Base-by-base conservation (phyloP, 331 rosid genomes). In the Rhamnella rubrinervis region DNA sequence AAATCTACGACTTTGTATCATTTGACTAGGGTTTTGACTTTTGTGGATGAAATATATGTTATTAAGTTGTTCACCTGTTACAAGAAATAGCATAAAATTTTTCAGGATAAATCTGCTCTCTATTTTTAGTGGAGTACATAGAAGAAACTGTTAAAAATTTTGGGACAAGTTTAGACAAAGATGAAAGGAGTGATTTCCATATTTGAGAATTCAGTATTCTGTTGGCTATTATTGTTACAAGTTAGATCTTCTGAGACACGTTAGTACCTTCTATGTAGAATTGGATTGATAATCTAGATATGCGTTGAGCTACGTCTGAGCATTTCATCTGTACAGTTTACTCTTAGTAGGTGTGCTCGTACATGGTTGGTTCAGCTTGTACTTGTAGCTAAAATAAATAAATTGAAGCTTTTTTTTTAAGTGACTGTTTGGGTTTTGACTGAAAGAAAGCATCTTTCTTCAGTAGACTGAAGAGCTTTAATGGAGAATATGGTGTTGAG, bases 381-480 rank as follows among this genome's bases (percentile, higher is more conserved):
- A 13, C 52, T 59, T 44, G 16, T 47, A 21, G 49, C 73, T 21
- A 63, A 70, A 20, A 19, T 47, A 10, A 28, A 23, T 15, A 35
- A 10, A 11, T 72, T 58, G 28, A 56, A 25, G 53, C 14, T 52
- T 1, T 6, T 63, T 63, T 35, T 7, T 62, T 17, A 8, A 18
- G 25, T 47, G 49, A 64, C 56, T 17, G 31, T 1, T 26, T 26
- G 31, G 4, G 31, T 26, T 23, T 15, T 12, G 16, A 50, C 19
- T 60, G 55, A 21, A 53, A 15, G 49, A 37, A 39, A 59, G 19
- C 56, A 4, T 61, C 11, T 55, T 62, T 68, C 53, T 10, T 9
- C 46, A 55, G 15, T 72, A 61, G 18, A 47, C 41, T 14, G n/a
- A 61, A 58, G 77, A 58, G 61, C 51, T 80, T 65, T 53, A 35